Base-by-base conservation (phyloP, 805 yeast genomes). In the Myxozyma mucilagina region DNA sequence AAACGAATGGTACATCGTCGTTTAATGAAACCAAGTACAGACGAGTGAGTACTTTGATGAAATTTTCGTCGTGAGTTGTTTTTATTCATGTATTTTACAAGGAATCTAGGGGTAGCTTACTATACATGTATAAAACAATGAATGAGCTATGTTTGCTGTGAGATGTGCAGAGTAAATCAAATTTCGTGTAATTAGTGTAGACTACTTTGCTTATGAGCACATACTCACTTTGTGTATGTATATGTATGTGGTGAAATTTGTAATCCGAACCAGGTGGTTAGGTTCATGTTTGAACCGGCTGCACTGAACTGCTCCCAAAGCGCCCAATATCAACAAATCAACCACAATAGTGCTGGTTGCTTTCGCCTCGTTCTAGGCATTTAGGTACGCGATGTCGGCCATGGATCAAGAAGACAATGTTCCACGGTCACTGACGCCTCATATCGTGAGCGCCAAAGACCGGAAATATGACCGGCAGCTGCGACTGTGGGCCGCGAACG, bases 401-500 rank as follows among this genome's bases (percentile, higher is more conserved):
- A 50, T 50, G 54, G 45, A 50, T 16, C 44, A 50, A 39, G 13
- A 29, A 10, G 56, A 42, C 7, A 49, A 53, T 14, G 49, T 53
- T 43, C 56, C 49, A 32, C 35, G 53, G 5, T 35, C 54, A 35
- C n/a, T 38, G 45, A 35, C 44, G 50, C 55, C 49, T 5, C 53
- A 54, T 34, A 16, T 54, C 5, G 58, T 47, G 42, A 38, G 53
- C 24, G 66, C 66, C n/a, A 49, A 55, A 8, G 67, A 63, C 41
- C 58, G 56, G 54, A 63, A 63, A 36, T 63, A 63, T 39, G 67
- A 63, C 47, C 61, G 99, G 42, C 98, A 93, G 71, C 75, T 93
- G 60, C 81, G 97, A 41, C 75, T 93, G 14, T 93, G 98, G 98
- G 91, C 89, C 1, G 69, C 80, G 0, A 73, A 79, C 10, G 99